These are phyloP conservation scores for Psilocybe subaeruginosa DNA, from an alignment of 768 basidiomycete species.

Conservation along the genomic window DNA sequence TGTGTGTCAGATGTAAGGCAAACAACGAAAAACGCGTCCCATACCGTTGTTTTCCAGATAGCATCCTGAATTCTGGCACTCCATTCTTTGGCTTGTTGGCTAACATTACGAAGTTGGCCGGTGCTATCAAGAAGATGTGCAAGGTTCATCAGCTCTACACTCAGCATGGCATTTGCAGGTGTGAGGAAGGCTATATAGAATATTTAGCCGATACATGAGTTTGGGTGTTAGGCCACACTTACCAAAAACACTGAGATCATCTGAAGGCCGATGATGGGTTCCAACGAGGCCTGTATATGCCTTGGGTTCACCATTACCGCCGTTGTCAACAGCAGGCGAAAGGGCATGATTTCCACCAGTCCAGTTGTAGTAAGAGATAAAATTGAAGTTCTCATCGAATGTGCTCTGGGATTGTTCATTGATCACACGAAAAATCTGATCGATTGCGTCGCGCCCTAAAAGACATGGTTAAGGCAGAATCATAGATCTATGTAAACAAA, in stretches of 20 bases:
- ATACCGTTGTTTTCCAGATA: conserved; percentile 64
- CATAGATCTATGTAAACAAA: neutral
- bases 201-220: neutral
- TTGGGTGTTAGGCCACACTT: conserved; percentile 16
- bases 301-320: conserved; percentile 77
- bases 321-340: conserved; percentile 64
- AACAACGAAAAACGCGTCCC: conserved; percentile 17
- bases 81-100: conserved; percentile 55
- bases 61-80: conserved; percentile 61
- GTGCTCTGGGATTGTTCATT: conserved; percentile 75
- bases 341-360: conserved; percentile 70
- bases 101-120: conserved; percentile 51
- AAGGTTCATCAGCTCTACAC: conserved; percentile 67
- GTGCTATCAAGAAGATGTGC: conserved; percentile 59
- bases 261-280: conserved; percentile 77
- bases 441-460: conserved; percentile 67
- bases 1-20: neutral
- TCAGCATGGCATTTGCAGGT: conserved; percentile 83
- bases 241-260: conserved; percentile 74
- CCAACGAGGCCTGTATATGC: conserved; percentile 76
- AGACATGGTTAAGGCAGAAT: conserved; percentile 2
- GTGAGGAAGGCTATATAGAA: conserved; percentile 69
- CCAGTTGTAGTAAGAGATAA: conserved; percentile 83
- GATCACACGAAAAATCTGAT: conserved; percentile 76
- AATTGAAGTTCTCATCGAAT: conserved; percentile 72